Percentiles rank a stretch among this genome's conserved stretches.
phyloP scores from a whole-genome alignment of 345 rosid species.

The Angophora floribunda region DNA sequence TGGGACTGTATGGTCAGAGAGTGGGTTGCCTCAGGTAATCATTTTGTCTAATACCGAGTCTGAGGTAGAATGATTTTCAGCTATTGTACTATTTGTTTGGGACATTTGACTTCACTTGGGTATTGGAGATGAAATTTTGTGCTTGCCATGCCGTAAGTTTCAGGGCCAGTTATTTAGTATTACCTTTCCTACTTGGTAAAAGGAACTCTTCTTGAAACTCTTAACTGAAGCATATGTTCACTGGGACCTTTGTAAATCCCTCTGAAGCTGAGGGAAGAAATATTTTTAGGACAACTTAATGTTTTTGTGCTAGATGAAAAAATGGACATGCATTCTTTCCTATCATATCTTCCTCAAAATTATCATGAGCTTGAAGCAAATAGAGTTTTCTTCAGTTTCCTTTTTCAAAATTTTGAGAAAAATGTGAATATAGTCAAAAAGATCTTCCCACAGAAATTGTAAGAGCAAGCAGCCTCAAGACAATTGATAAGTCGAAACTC shows the following conservation, averaged over 20 bases:
- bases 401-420: not conserved
- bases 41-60: not conserved
- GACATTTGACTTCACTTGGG: not conserved
- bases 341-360: not conserved
- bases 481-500: not conserved
- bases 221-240: not conserved
- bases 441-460: not conserved
- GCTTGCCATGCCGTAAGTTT: not conserved
- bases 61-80: not conserved
- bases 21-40: constrained; percentile 93
- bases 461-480: not conserved
- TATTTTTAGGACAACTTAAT: not conserved
- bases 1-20: constrained; percentile 99
- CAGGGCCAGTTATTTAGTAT: not conserved
- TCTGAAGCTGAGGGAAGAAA: not conserved
- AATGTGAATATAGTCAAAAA: not conserved
- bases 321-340: not conserved
- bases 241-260: not conserved
- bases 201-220: not conserved
- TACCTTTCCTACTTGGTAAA: not conserved
- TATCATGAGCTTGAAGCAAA: not conserved
- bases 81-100: not conserved
- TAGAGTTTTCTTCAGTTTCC: not conserved
- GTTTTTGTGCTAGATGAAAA: not conserved
- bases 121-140: not conserved